Base-by-base conservation (phyloP, 2,329 filamentous ascomycete species). In the Scleromitrula shiraiana region DNA sequence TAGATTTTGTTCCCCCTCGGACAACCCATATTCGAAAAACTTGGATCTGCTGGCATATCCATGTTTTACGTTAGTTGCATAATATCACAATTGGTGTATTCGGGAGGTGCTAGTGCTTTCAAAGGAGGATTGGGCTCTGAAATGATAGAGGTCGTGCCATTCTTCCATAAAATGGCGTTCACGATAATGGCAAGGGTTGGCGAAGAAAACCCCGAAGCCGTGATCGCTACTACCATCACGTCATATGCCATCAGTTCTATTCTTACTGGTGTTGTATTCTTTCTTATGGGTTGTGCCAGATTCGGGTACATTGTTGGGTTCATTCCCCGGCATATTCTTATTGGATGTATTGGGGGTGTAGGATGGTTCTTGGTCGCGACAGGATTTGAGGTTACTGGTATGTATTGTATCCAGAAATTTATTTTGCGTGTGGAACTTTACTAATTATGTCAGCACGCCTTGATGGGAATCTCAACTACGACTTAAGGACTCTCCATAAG, bases 1-100 rank as follows among this genome's bases (percentile, higher is more conserved):
- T 14, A 48, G 85, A 95, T 96, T 60, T 70, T 98, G 10, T 98
- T 98, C 56, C 93, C 93, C 0, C 74, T 98, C 0, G 90, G 91
- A 6, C 85, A 87, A 53, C 80, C 87, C 7, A 77, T 95, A 17
- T 98, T 98, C 64, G 79, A 84, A 23, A 77, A 84, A 53, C 78
- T 97, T 6, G 93, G 91, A 2, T 83, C 91, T 0, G 91, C 95
- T 49, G 93, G 93, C 20, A 95, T 98, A 48, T 95, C 93, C 0
- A 96, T 98, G 68, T 98, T 97, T 70, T 98, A 97, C 65, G 87
- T 98, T 57, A 96, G 90, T 73, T 96, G 90, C 49, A 95, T 98
- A 54, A 78, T 97, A 33, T 86, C 93, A 0, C 93, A 98, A 64
- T 67, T 98, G 43, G 85, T 88, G 14, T 97, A 91, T 64, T 96